phyloP scores from a whole-genome alignment of 768 basidiomycete genomes.

The Psilocybe cyanescens region DNA sequence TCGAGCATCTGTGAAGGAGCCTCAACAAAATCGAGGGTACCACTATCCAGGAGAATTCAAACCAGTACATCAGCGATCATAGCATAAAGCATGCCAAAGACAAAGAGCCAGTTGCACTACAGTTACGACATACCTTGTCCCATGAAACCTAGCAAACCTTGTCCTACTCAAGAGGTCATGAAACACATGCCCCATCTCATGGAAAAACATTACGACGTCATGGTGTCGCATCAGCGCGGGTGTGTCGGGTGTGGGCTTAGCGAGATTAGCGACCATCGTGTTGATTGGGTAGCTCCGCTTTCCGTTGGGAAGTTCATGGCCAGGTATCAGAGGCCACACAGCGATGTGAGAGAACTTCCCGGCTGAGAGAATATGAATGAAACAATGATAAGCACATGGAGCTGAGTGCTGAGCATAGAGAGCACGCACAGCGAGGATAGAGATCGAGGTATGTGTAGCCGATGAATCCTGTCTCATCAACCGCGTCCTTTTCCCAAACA shows the following conservation, averaged over 20 bases:
- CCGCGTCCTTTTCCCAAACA: conserved; percentile 81
- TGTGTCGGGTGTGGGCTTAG: conserved; percentile 73
- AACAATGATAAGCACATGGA: not conserved
- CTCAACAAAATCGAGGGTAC: conserved; percentile 84
- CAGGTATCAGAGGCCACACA: conserved; percentile 77
- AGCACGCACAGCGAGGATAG: conserved; percentile 70
- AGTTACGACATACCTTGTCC: conserved; percentile 54
- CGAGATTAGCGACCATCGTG: conserved; percentile 91
- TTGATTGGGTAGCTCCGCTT: conserved; percentile 72
- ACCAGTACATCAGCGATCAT: no score
- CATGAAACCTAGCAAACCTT: conserved; percentile 78
- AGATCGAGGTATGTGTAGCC: conserved; percentile 90
- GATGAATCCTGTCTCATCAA: conserved; percentile 73
- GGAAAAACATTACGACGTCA: conserved; percentile 90
- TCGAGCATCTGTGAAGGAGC: conserved; percentile 93
- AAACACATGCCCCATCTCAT: conserved; percentile 85
- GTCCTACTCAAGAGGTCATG: conserved; percentile 73
- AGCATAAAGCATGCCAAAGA: no score
- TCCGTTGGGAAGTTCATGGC: conserved; percentile 59
- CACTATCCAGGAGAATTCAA: conserved; percentile 32
- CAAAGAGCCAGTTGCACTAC: no score
- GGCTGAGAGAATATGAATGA: conserved; percentile 36
- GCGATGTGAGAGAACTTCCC: conserved; percentile 88
- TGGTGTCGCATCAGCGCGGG: conserved; percentile 88
- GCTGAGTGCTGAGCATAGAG: not conserved